Evolutionary conservation across 495 filamentous ascomycete genomes (phyloP).

Genomic region (Podospora anserina): DNA sequence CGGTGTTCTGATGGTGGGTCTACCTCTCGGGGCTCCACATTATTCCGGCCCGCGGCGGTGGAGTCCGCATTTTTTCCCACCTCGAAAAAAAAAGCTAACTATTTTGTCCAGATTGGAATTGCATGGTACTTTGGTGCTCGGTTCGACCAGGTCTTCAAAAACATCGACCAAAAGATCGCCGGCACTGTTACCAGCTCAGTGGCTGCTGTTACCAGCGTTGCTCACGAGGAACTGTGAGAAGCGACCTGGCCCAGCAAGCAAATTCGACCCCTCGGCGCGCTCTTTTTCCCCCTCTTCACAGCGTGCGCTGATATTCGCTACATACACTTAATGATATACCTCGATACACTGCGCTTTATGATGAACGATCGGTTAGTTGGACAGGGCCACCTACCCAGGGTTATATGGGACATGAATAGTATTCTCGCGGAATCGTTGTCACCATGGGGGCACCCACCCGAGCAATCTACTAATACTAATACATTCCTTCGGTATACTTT

Average conservation of each 20-base stretch:
- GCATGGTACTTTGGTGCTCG: slow-evolving; percentile 66
- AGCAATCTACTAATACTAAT: slow-evolving; percentile 8
- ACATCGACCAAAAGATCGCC: slow-evolving; percentile 29
- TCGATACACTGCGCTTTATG: slow-evolving; percentile 11
- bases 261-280: slow-evolving; percentile 9
- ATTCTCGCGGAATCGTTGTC: background rate
- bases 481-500: slow-evolving; percentile 2
- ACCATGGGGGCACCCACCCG: background rate
- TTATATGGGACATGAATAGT: background rate
- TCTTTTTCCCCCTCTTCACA: slow-evolving; percentile 14
- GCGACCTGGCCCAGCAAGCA: slow-evolving; percentile 4
- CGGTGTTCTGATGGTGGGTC: slow-evolving; percentile 46
- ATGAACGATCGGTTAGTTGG: slow-evolving; percentile 13
- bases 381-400: background rate
- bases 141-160: slow-evolving; percentile 49
- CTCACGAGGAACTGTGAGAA: slow-evolving; percentile 45
- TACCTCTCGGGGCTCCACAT: background rate
- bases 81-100: background rate
- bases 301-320: slow-evolving; percentile 2
- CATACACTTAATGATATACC: slow-evolving; percentile 20
- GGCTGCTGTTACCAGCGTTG: slow-evolving; percentile 15
- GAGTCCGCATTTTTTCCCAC: background rate
- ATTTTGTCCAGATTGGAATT: slow-evolving; percentile 52
- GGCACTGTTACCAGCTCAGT: slow-evolving; percentile 18
- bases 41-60: slow-evolving; percentile 13